phyloP scores from a whole-genome alignment of 164 flowering plant species.

The Tetrastigma voinierianum region DNA sequence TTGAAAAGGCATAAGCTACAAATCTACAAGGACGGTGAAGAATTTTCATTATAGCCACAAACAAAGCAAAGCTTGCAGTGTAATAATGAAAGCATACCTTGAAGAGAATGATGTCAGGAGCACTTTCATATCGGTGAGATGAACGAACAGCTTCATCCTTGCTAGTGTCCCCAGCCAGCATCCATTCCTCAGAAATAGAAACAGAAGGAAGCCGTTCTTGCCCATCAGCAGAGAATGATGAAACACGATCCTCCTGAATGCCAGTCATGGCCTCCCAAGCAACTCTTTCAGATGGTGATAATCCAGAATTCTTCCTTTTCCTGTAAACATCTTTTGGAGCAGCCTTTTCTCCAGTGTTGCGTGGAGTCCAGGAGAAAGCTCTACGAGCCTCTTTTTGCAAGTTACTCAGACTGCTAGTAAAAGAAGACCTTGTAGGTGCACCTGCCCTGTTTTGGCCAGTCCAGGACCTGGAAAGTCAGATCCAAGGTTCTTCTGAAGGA shows the following conservation, averaged over 20 bases:
- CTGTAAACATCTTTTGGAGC: slow-evolving; percentile 76
- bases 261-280: slow-evolving; percentile 98
- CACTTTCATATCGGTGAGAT: slow-evolving; percentile 88
- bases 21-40: no score
- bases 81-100: slow-evolving; percentile 50
- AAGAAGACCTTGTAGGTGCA: slow-evolving; percentile 61
- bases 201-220: slow-evolving; percentile 89
- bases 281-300: slow-evolving; percentile 74
- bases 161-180: slow-evolving; percentile 79
- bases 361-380: slow-evolving; percentile 95
- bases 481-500: slow-evolving; percentile 73
- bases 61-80: no score
- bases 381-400: slow-evolving; percentile 95
- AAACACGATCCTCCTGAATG: slow-evolving; percentile 78
- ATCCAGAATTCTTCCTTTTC: slow-evolving; percentile 92
- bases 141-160: slow-evolving; percentile 90
- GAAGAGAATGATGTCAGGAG: slow-evolving; percentile 91
- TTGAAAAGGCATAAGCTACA: no score
- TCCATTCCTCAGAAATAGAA: slow-evolving; percentile 88
- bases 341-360: slow-evolving; percentile 63
- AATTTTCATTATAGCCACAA: no score
- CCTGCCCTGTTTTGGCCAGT: slow-evolving; percentile 64
- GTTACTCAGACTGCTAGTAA: slow-evolving; percentile 78
- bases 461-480: slow-evolving; percentile 62
- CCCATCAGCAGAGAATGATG: slow-evolving; percentile 65